Conservation (phyloP, 257 asterid genomes). For the Perilla frutescens region DNA sequence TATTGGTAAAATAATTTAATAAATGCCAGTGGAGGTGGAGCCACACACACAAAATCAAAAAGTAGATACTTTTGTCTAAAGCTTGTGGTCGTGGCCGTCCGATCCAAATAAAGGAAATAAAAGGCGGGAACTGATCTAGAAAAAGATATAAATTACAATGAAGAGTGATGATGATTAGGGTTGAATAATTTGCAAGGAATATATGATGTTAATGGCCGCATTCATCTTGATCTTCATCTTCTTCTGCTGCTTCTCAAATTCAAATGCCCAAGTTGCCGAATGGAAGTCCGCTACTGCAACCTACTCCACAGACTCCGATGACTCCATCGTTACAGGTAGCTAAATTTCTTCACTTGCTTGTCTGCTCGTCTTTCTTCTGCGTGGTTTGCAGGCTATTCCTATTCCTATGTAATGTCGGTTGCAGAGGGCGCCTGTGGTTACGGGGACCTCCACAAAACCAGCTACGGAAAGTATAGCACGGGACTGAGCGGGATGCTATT, state of each 20-base stretch:
- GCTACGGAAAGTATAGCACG: conserved; percentile 39
- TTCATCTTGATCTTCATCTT: too few relatives aligned
- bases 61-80: too few relatives aligned
- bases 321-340: conserved; percentile 40
- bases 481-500: conserved; percentile 43
- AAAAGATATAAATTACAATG: neutral
- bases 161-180: conserved; percentile 26
- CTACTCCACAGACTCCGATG: conserved; percentile 32
- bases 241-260: conserved; percentile 29
- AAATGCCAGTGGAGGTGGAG: too few relatives aligned
- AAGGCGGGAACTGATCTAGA: conserved; percentile 27
- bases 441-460: conserved; percentile 42
- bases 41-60: too few relatives aligned
- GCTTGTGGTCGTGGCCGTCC: neutral
- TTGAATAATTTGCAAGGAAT: neutral
- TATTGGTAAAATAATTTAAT: too few relatives aligned
- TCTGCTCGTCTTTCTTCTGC: neutral
- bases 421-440: conserved; percentile 49
- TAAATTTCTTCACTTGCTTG: neutral
- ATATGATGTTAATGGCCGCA: too few relatives aligned
- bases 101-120: neutral
- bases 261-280: conserved; percentile 27
- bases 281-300: conserved; percentile 46
- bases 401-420: neutral
- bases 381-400: neutral